A percentile compares a stretch with the other conserved stretches of the same genome.
Conservation (phyloP, 73 alveolate genomes). For the Tetrahymena malaccensis region DNA sequence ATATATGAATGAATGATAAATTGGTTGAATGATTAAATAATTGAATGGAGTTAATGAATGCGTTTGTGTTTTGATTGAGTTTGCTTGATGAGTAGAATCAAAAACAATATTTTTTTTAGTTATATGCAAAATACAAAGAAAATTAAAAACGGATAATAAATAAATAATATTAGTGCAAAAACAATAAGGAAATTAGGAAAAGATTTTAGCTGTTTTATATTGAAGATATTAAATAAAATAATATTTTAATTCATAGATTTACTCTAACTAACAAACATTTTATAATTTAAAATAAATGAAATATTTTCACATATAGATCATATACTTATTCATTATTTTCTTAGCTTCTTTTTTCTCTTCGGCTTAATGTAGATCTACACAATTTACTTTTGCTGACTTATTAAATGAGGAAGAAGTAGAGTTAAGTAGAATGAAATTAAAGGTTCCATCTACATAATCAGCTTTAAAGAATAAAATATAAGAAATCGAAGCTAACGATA, state of each 20-base stretch:
- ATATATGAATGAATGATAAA: no score
- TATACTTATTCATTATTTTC: neutral
- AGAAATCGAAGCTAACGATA: neutral
- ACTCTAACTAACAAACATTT: no score
- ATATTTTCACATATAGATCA: neutral
- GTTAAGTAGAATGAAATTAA: neutral
- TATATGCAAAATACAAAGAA: neutral
- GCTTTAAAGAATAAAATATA: neutral
- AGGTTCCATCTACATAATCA: neutral
- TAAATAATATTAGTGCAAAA: neutral
- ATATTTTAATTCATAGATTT: neutral
- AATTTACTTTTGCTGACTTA: neutral
- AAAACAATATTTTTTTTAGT: neutral
- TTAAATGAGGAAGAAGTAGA: neutral
- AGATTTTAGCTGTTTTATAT: neutral
- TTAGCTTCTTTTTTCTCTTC: neutral
- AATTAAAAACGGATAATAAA: neutral
- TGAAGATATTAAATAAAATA: neutral
- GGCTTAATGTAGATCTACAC: neutral
- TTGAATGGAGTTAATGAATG: neutral
- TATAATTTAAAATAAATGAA: neutral
- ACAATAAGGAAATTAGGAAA: neutral
- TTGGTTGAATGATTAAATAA: no score
- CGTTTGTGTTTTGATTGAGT: neutral
- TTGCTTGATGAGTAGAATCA: neutral